Base-by-base conservation (phyloP, 495 filamentous ascomycete species). In the Hypoxylon lenormandii region DNA sequence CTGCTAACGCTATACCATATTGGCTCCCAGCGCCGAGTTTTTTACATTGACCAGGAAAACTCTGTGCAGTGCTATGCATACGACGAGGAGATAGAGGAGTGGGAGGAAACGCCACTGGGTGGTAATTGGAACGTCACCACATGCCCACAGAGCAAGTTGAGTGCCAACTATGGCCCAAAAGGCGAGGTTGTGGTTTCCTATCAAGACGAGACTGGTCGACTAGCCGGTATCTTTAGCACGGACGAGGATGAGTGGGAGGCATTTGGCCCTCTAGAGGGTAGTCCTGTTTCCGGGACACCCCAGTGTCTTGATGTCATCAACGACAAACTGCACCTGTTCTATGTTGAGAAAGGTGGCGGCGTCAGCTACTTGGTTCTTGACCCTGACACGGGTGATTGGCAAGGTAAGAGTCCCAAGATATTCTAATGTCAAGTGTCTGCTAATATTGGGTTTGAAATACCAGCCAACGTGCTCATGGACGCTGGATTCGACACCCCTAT, bases 321-420 rank as follows among this genome's bases (percentile, higher is more conserved):
- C 40, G 48, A 59, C 11, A 64, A 48, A 37, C 26, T 69, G 5
- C 49, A 64, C 23, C 66, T 69, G 10, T 69, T 69, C 30, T 69
- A 63, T 16, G 30, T 69, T 4, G 53, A 64, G 33, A 21, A 58
- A 22, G 40, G 47, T 11, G 85, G 87, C 33, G 79, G 82, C 8
- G 86, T 87, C 80, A 85, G 87, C 0, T 88, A 89, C 64, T 71
- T 90, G 51, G 76, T 80, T 42, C 79, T 89, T 15, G 81, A 89
- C 65, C 28, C 81, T n/a, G 12, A 28, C 22, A 75, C 82, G 16
- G 82, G 83, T 1, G 72, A 77, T 7, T 90, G 87, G 60, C 59
- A 84, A 56, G 88, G 88, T 59, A 83, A 89, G 66, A 21, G 4
- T 3, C 18, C 18, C 28, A 5, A 23, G 1, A 13, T 2, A n/a